Conservation (phyloP, 2,329 filamentous ascomycete genomes). For the Diaporthe sp. region DNA sequence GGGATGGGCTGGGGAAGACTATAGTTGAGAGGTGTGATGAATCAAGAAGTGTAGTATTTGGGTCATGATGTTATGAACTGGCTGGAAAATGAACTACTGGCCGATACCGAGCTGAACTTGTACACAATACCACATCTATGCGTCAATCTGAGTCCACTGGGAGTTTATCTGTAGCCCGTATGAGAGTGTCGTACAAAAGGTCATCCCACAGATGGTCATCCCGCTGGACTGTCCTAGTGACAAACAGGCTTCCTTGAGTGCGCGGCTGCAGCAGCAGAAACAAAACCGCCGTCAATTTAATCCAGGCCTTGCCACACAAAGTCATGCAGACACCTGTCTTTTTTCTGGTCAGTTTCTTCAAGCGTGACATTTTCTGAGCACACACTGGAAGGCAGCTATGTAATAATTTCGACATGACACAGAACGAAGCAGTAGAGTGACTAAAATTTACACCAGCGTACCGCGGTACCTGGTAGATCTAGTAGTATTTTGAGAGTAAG, state of each 20-base stretch:
- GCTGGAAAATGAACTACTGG: background rate
- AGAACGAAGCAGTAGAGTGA: background rate
- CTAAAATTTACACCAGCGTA: background rate
- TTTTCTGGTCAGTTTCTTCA: background rate
- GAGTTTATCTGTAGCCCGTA: background rate
- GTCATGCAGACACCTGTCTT: background rate
- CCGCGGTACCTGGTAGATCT: no score
- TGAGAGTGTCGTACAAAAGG: background rate
- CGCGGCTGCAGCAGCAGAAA: background rate
- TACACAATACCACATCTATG: slow-evolving; percentile 8
- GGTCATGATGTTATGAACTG: slow-evolving; percentile 1
- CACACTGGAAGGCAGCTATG: background rate
- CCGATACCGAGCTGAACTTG: slow-evolving; percentile 7
- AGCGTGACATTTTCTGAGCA: background rate
- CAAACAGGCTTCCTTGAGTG: background rate
- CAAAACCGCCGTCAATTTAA: background rate
- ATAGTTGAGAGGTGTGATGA: background rate
- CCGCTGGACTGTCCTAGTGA: background rate
- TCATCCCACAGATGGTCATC: no score
- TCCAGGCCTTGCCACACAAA: background rate
- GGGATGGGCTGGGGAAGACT: background rate
- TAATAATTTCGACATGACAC: background rate
- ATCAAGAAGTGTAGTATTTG: background rate
- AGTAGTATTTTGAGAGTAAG: background rate
- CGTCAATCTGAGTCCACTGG: background rate